Evolutionary conservation across 805 yeast species (phyloP), one percentile per base, ranked within the genome.

Genomic region (Blastobotrys americana): DNA sequence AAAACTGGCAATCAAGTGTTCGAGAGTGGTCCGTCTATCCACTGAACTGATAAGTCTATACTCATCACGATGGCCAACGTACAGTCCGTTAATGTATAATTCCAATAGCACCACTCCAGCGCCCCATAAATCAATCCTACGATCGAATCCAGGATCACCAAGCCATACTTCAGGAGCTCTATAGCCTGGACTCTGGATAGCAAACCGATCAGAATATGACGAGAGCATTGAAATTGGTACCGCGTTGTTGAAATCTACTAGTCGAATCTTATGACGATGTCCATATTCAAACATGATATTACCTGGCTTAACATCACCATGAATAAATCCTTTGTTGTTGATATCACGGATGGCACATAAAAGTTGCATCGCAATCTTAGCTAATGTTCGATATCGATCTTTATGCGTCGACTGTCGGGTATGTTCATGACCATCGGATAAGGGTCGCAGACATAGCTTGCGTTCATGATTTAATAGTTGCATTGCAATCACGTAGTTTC

Each of bases 91-190:
- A 28, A 54, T 39, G 17, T 51, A 37, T 17, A 54, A 28, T 42
- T 55, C 59, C 3, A 53, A 41, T 39, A 55, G 35, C 3, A 55
- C 43, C 8, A 55, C 50, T 6, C 59, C 59, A 4, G 47, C 49
- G 28, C 59, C 51, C 59, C 58, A 55, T 9, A 55, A 40, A 36
- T 55, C 59, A 16, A 55, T 52, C 27, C 48, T 38, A n/a, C 38
- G 48, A 34, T 49, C 47, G 25, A 55, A 55, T 3, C 42, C 42
- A 10, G 39, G 21, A 34, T 54, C 59, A 19, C 59, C 59, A 3
- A 52, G 47, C 9, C 54, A 19, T 4, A 55, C 56, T 37, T 55
- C 59, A 6, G 59, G 59, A 3, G 59, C 59, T 2, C 59, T 45
- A 35, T 55, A 55, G 4, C 52, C 56, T 4, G 44, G 39, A 15